Evolutionary conservation across 148 eudicot species (phyloP).

Genomic region (Spergularia bocconei): DNA sequence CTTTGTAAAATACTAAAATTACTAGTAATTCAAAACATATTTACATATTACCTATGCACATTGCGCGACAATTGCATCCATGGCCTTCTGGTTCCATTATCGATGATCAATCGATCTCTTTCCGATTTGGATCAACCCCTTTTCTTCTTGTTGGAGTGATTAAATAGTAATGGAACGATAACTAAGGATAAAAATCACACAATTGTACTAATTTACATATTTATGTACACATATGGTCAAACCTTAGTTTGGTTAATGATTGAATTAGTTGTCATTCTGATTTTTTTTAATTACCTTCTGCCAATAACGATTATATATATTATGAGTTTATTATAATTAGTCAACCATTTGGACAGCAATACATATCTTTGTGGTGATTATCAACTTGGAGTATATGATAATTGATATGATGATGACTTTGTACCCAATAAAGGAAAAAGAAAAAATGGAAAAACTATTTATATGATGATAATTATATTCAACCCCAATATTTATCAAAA

Average conservation of each 20-base stretch:
- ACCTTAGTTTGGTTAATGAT: background rate
- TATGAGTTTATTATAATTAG: background rate
- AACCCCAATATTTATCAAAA: too few species aligned
- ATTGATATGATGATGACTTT: too few species aligned
- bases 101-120: background rate
- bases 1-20: background rate
- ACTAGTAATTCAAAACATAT: background rate
- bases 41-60: background rate
- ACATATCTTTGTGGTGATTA: too few species aligned
- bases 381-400: too few species aligned
- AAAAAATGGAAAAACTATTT: too few species aligned
- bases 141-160: background rate
- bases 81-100: background rate
- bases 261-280: background rate
- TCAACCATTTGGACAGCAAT: too few species aligned
- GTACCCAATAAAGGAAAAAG: too few species aligned
- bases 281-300: background rate
- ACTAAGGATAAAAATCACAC: background rate
- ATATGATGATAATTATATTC: too few species aligned
- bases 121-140: background rate
- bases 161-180: background rate
- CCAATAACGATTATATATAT: background rate
- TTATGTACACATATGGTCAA: background rate
- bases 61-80: slow-evolving; percentile 9
- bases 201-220: background rate